phyloP scores from a whole-genome alignment of 2,329 filamentous ascomycete genomes.

The Beauveria scarabaeidicola region DNA sequence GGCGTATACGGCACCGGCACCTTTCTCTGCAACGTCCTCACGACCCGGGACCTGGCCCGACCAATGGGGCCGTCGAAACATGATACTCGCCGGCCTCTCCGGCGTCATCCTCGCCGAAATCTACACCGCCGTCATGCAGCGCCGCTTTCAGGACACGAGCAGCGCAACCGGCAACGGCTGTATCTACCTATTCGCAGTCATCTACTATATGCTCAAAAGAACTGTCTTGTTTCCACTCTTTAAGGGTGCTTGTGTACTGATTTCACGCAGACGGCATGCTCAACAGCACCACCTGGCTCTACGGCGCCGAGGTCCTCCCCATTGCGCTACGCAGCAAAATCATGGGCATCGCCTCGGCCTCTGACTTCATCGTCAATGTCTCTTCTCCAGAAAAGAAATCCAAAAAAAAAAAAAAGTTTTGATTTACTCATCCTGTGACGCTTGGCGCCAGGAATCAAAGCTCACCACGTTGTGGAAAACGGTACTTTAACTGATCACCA shows the following conservation, averaged over 20 bases:
- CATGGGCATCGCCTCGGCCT: conserved; percentile 45
- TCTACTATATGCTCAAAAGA: conserved; percentile 28
- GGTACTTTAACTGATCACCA: neutral
- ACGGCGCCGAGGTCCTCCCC: conserved; percentile 47
- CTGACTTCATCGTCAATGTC: conserved; percentile 49
- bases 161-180: conserved; percentile 51
- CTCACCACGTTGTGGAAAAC: neutral
- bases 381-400: too few species aligned
- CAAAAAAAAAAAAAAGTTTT: neutral
- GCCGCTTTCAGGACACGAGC: conserved; percentile 44
- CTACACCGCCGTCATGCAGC: conserved; percentile 51
- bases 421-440: neutral
- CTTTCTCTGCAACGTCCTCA: conserved; percentile 41
- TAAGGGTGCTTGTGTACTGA: neutral
- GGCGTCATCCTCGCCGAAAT: conserved; percentile 49
- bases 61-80: conserved; percentile 51
- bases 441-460: neutral
- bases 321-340: conserved; percentile 44
- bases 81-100: conserved; percentile 44
- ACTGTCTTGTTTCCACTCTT: neutral
- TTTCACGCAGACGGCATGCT: conserved; percentile 32
- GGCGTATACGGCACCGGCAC: conserved; percentile 46
- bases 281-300: conserved; percentile 46
- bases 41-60: conserved; percentile 45
- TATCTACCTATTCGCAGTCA: conserved; percentile 50